Percentiles rank a stretch among this genome's conserved stretches.
Conservation (phyloP, 345 rosid genomes). For the Pistacia vera region DNA sequence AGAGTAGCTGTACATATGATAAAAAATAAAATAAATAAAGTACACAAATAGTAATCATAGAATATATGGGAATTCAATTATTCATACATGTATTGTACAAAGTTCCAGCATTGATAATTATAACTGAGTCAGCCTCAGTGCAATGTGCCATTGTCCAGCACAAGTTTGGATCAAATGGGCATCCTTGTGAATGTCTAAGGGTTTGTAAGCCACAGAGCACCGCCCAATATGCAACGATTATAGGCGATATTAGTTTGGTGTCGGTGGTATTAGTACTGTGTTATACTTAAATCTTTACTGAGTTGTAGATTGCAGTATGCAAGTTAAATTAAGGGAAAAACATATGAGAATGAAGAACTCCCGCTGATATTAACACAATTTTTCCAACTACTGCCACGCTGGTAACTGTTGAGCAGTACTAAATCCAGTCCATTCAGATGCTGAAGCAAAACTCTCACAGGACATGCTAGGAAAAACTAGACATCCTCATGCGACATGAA, state of each 20-base stretch:
- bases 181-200: not conserved
- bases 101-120: not conserved
- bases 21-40: conserved; percentile 18
- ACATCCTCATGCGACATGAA: not conserved
- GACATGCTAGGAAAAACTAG: not conserved
- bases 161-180: not conserved
- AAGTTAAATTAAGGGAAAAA: not conserved
- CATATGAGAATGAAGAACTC: not conserved
- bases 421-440: not conserved
- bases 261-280: not conserved
- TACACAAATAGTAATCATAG: conserved; percentile 11
- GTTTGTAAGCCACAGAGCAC: not conserved
- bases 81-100: not conserved
- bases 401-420: not conserved
- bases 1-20: conserved; percentile 42
- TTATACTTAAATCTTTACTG: not conserved
- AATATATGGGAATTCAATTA: not conserved
- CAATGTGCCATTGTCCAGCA: not conserved
- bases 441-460: not conserved
- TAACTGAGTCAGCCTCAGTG: not conserved
- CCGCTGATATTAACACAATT: not conserved
- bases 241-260: not conserved
- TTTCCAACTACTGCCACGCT: not conserved
- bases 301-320: not conserved
- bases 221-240: not conserved